Evolutionary conservation across 306 rosid species (phyloP).

Genomic region (Cucurbita pepo): DNA sequence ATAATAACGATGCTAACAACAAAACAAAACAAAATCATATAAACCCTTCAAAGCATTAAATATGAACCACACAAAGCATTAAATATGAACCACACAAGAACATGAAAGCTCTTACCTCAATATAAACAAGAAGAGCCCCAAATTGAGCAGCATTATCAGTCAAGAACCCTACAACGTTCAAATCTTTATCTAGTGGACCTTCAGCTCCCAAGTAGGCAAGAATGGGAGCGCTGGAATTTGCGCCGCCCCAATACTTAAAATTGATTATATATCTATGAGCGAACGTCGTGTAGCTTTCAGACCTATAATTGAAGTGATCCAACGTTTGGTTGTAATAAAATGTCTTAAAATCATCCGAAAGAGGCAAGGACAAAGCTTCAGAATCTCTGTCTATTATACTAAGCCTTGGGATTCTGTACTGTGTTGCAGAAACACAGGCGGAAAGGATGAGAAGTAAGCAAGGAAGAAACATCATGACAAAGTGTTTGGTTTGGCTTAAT

Average conservation of each 20-base stretch:
- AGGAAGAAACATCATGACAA: background rate
- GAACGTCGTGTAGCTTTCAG: conserved; percentile 47
- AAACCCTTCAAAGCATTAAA: background rate
- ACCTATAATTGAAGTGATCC: conserved; percentile 62
- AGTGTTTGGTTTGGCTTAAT: background rate
- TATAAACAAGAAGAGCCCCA: conserved; percentile 42
- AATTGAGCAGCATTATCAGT: conserved; percentile 41
- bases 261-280: conserved; percentile 47
- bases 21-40: background rate
- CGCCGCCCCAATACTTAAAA: conserved; percentile 55
- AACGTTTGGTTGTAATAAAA: conserved; percentile 40
- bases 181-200: conserved; percentile 21
- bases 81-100: background rate
- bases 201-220: conserved; percentile 54
- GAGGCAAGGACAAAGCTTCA: background rate
- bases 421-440: conserved; percentile 8
- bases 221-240: conserved; percentile 40
- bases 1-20: conserved; percentile 54
- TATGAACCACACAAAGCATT: background rate
- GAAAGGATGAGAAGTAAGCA: conserved; percentile 5
- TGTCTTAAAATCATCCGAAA: conserved; percentile 19
- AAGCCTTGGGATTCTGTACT: conserved; percentile 32
- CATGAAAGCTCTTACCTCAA: conserved; percentile 33
- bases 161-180: conserved; percentile 26
- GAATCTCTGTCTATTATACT: conserved; percentile 19